Evolutionary conservation across 345 rosid genomes (phyloP).

Genomic region (Luvunga scandens): DNA sequence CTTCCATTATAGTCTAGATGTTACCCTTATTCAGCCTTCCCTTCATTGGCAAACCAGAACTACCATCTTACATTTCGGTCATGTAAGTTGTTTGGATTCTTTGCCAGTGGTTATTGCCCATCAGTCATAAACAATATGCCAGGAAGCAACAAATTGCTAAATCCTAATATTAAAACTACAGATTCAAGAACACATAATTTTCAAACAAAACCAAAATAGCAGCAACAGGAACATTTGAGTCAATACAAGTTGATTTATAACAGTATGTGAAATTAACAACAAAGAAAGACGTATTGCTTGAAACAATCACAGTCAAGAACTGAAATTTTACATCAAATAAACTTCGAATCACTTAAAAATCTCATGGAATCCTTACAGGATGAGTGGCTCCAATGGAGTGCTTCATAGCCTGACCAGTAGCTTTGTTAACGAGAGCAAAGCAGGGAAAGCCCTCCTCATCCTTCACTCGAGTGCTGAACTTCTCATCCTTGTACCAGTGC

Average conservation of each 20-base stretch:
- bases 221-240: background rate
- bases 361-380: conserved; percentile 56
- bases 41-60: background rate
- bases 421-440: conserved; percentile 85
- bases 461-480: conserved; percentile 72
- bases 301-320: background rate
- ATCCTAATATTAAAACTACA: too few relatives aligned
- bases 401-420: conserved; percentile 80
- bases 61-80: background rate
- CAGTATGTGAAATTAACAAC: background rate
- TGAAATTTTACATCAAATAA: background rate
- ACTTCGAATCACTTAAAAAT: background rate
- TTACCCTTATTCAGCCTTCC: background rate
- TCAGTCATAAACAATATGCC: background rate
- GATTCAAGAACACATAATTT: background rate
- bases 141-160: background rate
- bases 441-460: conserved; percentile 76
- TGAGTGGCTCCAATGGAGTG: conserved; percentile 72
- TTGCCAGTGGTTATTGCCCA: background rate
- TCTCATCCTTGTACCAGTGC: conserved; percentile 95
- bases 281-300: too few relatives aligned
- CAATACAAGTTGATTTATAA: background rate
- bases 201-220: background rate
- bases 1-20: background rate
- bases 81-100: background rate